These are phyloP conservation scores for Crithidia mellificae DNA, from an alignment of 208 protist genomes.

Conservation along the genomic window DNA sequence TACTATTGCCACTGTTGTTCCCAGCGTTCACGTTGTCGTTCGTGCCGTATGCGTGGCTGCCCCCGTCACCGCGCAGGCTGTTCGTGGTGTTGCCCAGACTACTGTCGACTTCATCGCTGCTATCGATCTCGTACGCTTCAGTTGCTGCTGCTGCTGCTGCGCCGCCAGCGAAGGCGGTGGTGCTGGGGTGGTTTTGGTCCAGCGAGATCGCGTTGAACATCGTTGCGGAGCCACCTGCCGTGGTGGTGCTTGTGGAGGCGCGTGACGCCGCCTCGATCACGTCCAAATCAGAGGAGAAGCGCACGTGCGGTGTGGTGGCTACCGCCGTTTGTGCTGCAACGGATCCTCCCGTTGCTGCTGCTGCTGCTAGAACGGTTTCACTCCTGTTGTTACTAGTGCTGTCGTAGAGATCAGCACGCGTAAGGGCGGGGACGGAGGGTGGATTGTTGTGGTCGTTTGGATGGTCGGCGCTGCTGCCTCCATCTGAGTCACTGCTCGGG, in stretches of 20 bases:
- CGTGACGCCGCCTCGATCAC: constrained; percentile 7
- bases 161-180: no score
- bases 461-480: no score
- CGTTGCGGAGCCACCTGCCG: no score
- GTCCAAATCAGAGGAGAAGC: constrained; percentile 19
- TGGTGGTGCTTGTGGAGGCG: background rate
- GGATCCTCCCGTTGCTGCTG: background rate
- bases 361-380: no score
- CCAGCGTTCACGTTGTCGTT: no score
- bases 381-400: no score
- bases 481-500: no score
- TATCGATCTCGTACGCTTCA: background rate
- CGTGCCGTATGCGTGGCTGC: background rate
- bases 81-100: background rate
- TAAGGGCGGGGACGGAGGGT: no score
- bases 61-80: background rate
- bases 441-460: no score
- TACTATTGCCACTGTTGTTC: background rate
- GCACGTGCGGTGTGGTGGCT: constrained; percentile 1
- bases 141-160: background rate
- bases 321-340: background rate
- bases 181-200: no score
- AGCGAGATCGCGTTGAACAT: no score
- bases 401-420: no score
- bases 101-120: background rate